phyloP scores from a whole-genome alignment of 139 green algal species.

The Chlorella sp. region DNA sequence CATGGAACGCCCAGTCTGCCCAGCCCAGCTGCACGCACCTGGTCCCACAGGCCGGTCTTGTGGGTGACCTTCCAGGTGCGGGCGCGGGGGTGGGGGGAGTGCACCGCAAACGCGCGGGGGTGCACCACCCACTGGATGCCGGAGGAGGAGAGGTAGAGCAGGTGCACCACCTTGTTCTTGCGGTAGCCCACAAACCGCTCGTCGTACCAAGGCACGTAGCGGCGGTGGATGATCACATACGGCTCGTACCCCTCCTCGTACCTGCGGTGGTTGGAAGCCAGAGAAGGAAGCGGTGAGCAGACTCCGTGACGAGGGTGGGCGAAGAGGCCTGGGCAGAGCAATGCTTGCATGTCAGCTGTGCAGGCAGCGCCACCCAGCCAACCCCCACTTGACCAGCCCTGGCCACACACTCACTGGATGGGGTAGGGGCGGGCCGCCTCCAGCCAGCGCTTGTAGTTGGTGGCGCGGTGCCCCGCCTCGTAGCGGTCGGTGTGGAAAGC shows the following conservation, averaged over 20 bases:
- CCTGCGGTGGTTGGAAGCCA: too few relatives aligned
- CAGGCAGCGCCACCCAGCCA: background rate
- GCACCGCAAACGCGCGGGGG: conserved; percentile 62
- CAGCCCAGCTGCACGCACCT: conserved; percentile 10
- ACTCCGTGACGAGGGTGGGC: background rate
- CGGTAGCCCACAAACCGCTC: conserved; percentile 60
- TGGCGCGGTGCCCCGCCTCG: conserved; percentile 49
- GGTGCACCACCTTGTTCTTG: conserved; percentile 64
- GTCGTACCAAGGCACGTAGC: conserved; percentile 53
- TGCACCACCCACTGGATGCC: conserved; percentile 62
- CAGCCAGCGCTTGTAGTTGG: conserved; percentile 56
- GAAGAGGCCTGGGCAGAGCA: background rate
- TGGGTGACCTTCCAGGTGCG: conserved; percentile 59
- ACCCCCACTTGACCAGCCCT: background rate
- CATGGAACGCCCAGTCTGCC: background rate
- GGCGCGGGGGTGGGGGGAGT: conserved; percentile 58
- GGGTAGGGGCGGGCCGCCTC: conserved; percentile 40
- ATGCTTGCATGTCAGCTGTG: background rate
- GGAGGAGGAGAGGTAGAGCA: conserved; percentile 49
- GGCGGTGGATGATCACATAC: conserved; percentile 49
- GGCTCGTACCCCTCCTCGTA: conserved; percentile 61
- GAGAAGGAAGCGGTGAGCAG: too few relatives aligned
- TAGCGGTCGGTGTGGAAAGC: conserved; percentile 60
- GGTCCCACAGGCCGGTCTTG: conserved; percentile 55
- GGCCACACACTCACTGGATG: conserved; percentile 18